phyloP scores from a whole-genome alignment of 1,139 yeast species.

The Starmera stellimalicola region DNA sequence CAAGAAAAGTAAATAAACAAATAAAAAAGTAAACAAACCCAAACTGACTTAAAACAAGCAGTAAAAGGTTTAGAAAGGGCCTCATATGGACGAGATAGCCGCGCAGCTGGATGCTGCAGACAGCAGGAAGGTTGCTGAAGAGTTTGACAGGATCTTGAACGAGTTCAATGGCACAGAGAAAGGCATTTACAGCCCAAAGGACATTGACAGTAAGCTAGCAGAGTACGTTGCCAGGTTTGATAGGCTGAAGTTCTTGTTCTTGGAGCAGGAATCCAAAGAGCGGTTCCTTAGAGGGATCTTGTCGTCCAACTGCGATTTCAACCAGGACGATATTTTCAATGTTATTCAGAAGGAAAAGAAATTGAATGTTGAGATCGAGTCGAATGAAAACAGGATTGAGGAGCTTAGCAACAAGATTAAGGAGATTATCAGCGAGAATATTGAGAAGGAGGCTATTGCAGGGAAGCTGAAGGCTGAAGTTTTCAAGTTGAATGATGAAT shows the following conservation, averaged over 20 bases:
- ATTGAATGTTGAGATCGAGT: conserved; percentile 21
- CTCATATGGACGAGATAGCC: not conserved
- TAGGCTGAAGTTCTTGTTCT: conserved; percentile 47
- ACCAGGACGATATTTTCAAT: conserved; percentile 22
- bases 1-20: not conserved
- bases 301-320: conserved; percentile 24
- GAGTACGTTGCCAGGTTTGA: conserved; percentile 30
- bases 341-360: conserved; percentile 20
- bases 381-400: conserved; percentile 3
- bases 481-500: not conserved
- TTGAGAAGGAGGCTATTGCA: not conserved
- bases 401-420: conserved; percentile 1
- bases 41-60: not conserved
- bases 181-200: conserved; percentile 7
- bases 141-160: conserved; percentile 5
- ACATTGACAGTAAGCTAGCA: conserved; percentile 11
- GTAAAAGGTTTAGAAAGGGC: too few species aligned
- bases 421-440: conserved; percentile 3
- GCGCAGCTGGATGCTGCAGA: not conserved
- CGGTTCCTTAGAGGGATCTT: conserved; percentile 39
- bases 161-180: not conserved
- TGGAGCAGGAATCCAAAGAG: conserved; percentile 63
- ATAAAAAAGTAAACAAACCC: not conserved
- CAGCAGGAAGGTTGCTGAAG: not conserved
- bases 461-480: not conserved